Evolutionary conservation across 352 stramenopile genomes (phyloP).

Genomic region (Globisporangium alternatum): DNA sequence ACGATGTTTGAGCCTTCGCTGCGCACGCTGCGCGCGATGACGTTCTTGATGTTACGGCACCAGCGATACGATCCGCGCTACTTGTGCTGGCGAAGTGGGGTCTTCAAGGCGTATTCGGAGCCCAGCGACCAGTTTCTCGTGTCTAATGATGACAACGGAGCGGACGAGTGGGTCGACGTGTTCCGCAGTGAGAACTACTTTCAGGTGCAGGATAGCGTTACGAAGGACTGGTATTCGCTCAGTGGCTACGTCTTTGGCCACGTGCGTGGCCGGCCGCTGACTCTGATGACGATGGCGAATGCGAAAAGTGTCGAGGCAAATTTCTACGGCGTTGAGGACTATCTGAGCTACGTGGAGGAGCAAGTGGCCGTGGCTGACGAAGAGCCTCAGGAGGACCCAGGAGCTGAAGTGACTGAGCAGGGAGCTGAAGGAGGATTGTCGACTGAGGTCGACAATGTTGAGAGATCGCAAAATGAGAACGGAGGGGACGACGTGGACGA

Average conservation of each 20-base stretch:
- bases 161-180: conserved; percentile 58
- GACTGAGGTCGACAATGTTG: neutral
- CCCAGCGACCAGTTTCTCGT: conserved; percentile 55
- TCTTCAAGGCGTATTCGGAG: conserved; percentile 52
- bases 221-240: conserved; percentile 59
- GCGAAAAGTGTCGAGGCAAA: conserved; percentile 22
- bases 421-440: neutral
- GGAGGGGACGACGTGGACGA: conserved; percentile 1
- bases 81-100: conserved; percentile 47
- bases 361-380: neutral
- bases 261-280: conserved; percentile 38
- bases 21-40: conserved; percentile 43
- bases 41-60: conserved; percentile 48
- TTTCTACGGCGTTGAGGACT: conserved; percentile 66
- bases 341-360: conserved; percentile 54
- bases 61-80: conserved; percentile 51
- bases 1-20: conserved; percentile 56
- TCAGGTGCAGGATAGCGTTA: conserved; percentile 58
- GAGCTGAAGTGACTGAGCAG: neutral
- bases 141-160: conserved; percentile 34
- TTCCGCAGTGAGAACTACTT: conserved; percentile 57
- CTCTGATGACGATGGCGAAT: conserved; percentile 21
- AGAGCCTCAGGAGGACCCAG: neutral
- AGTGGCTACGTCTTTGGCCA: conserved; percentile 70
- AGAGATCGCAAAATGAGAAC: conserved; percentile 4